Conservation (phyloP, 768 basidiomycete species). For the Serendipita sp. region DNA sequence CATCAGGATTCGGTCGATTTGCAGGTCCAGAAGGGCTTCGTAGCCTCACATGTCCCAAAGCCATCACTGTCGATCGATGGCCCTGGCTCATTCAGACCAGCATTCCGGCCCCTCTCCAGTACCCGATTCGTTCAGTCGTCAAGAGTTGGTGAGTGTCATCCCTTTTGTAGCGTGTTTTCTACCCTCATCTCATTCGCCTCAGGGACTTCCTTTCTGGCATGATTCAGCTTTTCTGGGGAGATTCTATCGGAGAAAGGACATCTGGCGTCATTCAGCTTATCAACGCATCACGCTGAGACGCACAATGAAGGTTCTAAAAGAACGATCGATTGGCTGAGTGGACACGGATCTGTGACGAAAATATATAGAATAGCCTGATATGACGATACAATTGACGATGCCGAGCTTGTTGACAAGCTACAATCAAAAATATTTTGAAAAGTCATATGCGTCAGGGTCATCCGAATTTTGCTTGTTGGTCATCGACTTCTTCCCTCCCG, state of each 20-base stretch:
- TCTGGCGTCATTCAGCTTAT: neutral
- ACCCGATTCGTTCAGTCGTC: slow-evolving; percentile 59
- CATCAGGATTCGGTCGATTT: slow-evolving; percentile 84
- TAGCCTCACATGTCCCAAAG: slow-evolving; percentile 75
- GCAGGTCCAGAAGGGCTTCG: slow-evolving; percentile 90
- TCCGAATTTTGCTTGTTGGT: too few relatives aligned
- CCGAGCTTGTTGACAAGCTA: too few relatives aligned
- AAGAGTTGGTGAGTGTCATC: slow-evolving; percentile 50
- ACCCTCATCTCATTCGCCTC: neutral
- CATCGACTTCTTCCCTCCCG: too few relatives aligned
- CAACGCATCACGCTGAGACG: neutral
- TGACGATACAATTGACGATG: too few relatives aligned
- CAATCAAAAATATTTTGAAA: slow-evolving; percentile 7
- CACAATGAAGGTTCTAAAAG: too few relatives aligned
- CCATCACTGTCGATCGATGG: slow-evolving; percentile 73
- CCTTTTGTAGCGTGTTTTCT: neutral
- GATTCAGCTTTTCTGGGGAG: neutral
- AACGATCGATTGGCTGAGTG: too few relatives aligned
- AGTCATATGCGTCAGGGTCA: neutral
- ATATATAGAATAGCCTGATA: too few relatives aligned
- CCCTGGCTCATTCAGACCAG: slow-evolving; percentile 67
- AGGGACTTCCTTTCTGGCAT: slow-evolving; percentile 2
- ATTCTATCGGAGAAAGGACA: neutral
- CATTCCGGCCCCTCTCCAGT: slow-evolving; percentile 77
- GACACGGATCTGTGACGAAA: too few relatives aligned